Base-by-base conservation (phyloP, 83 land plant species). In the Picea mariana region DNA sequence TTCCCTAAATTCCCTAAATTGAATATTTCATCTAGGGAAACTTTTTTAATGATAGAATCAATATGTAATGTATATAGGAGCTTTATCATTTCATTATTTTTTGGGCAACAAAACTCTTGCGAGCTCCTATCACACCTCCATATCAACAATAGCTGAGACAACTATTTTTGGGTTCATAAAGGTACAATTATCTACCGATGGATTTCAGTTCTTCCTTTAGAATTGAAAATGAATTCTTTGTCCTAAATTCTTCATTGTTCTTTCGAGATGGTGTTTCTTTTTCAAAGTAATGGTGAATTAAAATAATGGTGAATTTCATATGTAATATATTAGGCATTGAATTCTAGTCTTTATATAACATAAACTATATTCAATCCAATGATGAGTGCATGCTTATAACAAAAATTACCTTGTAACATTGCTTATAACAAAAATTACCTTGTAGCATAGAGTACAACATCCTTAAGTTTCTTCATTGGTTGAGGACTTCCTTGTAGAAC, bases 111-210 rank as follows among this genome's bases (percentile, higher is more conserved):
- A 85, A 86, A 42, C 89, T 83, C 68, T 88, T 88, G 21, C 90
- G 83, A 5, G 90, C 89, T 16, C 88, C 88, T 88, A 88, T 88
- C 42, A 85, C 90, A 13, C 90, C 90, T 1, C 90, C 42, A 52
- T 73, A 8, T 75, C 49, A 34, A 79, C 49, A 44, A 77, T 67
- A 6, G 72, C 69, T 6, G 49, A n/a, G 63, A 34, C 31, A 9
- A 82, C 79, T 59, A 71, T 62, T 82, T 17, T 15, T 9, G 20
- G 44, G 67, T 4, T 67, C 77, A 34, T 77, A 15, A 23, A 47
- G 26, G 27, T 1, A 76, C 47, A 17, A 3, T 38, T 77, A 17
- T 4, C 6, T 44, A 5, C 77, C 68, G 8, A 86, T 86, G 1
- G 79, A 75, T 77, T 86, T 88, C 40, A 85, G 4, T 67, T 72